Percentiles rank a stretch among this genome's conserved stretches.
Conservation (phyloP, 148 eudicot genomes). For the Dianthus caryophyllus region DNA sequence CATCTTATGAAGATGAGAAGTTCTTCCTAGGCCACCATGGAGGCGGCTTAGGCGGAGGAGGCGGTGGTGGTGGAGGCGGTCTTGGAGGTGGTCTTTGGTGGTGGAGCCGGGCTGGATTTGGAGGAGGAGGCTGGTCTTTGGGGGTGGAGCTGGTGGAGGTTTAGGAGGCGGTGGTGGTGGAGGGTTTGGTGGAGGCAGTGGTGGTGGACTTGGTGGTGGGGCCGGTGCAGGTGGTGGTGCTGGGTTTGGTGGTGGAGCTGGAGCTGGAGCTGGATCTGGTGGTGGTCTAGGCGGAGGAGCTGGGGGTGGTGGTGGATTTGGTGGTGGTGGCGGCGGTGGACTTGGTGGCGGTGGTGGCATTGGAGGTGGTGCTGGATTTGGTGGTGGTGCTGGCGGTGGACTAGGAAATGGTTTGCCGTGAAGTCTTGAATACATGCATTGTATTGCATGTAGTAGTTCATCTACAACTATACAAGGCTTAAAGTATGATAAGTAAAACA, state of each 20-base stretch:
- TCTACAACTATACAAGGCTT: too few species aligned
- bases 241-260: slow-evolving; percentile 2
- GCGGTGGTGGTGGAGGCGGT: slow-evolving; percentile 6
- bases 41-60: slow-evolving; percentile 21
- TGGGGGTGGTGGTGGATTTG: too few species aligned
- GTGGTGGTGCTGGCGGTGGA: too few species aligned
- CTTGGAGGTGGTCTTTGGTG: too few species aligned
- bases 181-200: slow-evolving; percentile 13
- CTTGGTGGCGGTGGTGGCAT: too few species aligned
- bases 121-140: slow-evolving; percentile 15
- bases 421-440: neutral
- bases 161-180: slow-evolving; percentile 2
- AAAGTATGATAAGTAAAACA: too few species aligned
- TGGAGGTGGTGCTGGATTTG: too few species aligned
- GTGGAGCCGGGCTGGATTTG: too few species aligned
- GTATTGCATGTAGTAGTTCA: too few species aligned
- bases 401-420: neutral
- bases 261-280: slow-evolving; percentile 11
- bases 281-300: too few species aligned
- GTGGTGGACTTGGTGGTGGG: slow-evolving; percentile 13
- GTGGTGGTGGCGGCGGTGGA: too few species aligned
- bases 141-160: slow-evolving; percentile 6
- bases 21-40: slow-evolving; percentile 10
- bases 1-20: slow-evolving; percentile 20
- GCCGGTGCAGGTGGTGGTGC: slow-evolving; percentile 6